These are phyloP conservation scores for Radiomyces spectabilis DNA, from an alignment of 192 early-diverging fungal species.

Conservation along the genomic window DNA sequence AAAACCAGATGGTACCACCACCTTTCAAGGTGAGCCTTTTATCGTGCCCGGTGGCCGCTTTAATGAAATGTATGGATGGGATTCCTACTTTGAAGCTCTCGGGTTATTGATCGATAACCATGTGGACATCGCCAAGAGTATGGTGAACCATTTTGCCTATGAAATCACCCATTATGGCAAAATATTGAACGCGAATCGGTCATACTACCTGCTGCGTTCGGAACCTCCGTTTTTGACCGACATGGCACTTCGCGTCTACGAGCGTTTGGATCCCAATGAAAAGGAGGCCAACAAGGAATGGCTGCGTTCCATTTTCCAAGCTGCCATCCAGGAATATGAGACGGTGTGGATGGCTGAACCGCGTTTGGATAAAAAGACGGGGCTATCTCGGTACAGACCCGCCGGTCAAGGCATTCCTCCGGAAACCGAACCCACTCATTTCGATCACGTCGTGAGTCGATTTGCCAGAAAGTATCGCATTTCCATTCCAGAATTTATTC, in stretches of 20 bases:
- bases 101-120: slow-evolving; percentile 82
- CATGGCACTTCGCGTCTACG: slow-evolving; percentile 78
- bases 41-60: slow-evolving; percentile 95
- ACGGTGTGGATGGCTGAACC: slow-evolving; percentile 81
- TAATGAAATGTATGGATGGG: slow-evolving; percentile 99
- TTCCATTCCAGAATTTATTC: slow-evolving; percentile 61
- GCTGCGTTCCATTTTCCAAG: slow-evolving; percentile 59
- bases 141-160: slow-evolving; percentile 95
- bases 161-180: slow-evolving; percentile 96
- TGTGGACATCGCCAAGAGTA: slow-evolving; percentile 76
- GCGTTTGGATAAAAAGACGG: slow-evolving; percentile 63
- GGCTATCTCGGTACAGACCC: slow-evolving; percentile 75
- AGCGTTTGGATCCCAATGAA: slow-evolving; percentile 41
- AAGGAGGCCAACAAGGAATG: slow-evolving; percentile 54
- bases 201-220: slow-evolving; percentile 90
- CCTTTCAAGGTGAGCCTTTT: slow-evolving; percentile 71
- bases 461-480: slow-evolving; percentile 63
- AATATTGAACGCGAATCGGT: slow-evolving; percentile 95
- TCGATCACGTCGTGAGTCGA: slow-evolving; percentile 75
- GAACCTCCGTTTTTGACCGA: slow-evolving; percentile 97
- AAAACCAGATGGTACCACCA: slow-evolving; percentile 39
- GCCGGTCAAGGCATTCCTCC: slow-evolving; percentile 93
- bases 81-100: slow-evolving; percentile 87
- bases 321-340: slow-evolving; percentile 84
- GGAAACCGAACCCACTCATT: slow-evolving; percentile 88